Evolutionary conservation across 2,329 filamentous ascomycete species (phyloP), one percentile per base, ranked within the genome.

Genomic region (Aspergillus fumigatiaffinis): DNA sequence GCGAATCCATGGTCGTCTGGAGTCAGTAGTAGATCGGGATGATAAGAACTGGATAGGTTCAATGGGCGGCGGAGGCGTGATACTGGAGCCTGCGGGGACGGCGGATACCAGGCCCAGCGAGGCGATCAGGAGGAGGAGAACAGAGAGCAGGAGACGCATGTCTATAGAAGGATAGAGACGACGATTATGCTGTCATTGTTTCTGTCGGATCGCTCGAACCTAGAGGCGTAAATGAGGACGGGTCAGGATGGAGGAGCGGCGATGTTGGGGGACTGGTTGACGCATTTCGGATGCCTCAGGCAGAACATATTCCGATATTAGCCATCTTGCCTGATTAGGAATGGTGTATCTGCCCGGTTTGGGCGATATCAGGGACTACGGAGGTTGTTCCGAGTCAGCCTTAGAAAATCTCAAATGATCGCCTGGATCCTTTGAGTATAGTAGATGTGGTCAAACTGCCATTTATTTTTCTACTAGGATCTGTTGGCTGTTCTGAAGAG

Each of bases 1-100:
- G 53, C 69, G 69, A 54, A 63, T 73, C 72, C 74, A 77, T 57
- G 74, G 68, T 7, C 73, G 67, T 51, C 66, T 63, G 21, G 68
- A 64, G 52, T 67, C 61, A 14, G 70, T 65, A n/a, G 63, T 65
- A n/a, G 63, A 35, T 44, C 71, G 69, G 20, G 66, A 60, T n/a
- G 60, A 63, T 23, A 68, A 59, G 29, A 68, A 60, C 21, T 61
- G 65, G 26, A 67, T 60, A n/a, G 72, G 68, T 47, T 70, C 66
- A 42, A 73, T 59, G 9, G 68, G 68, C 29, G 70, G 69, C 38
- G 66, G 67, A 47, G 68, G 67, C 51, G 66, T 70, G 59, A 73
- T 71, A 60, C 69, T 73, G 47, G 72, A 73, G 52, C 67, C 71
- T 28, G 73, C 73, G 59, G 73, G 73, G 56, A 74, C 64, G 38